phyloP scores from a whole-genome alignment of 2,329 filamentous ascomycete species.

The Alternaria sp. region DNA sequence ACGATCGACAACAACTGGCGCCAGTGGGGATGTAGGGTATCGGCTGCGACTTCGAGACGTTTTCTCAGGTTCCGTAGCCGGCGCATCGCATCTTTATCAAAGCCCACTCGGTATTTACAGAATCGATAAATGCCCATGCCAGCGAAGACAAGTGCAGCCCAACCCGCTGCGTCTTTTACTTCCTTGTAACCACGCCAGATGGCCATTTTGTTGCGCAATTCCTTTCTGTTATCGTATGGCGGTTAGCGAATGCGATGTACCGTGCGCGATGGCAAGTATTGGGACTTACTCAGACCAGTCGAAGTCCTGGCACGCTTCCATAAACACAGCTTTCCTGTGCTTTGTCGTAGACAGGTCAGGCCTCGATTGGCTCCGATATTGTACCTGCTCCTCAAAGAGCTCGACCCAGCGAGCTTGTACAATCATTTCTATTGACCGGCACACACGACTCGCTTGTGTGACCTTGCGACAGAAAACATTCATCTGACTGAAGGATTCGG shows the following conservation, averaged over 20 bases:
- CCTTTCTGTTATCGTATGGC: constrained; percentile 50
- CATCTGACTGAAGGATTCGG: constrained; percentile 51
- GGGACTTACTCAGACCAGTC: constrained; percentile 58
- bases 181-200: constrained; percentile 68
- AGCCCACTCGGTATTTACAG: constrained; percentile 67
- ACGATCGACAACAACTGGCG: constrained; percentile 59
- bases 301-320: constrained; percentile 63
- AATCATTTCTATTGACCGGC: constrained; percentile 66
- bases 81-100: constrained; percentile 60
- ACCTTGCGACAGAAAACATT: constrained; percentile 56
- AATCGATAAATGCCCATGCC: constrained; percentile 68
- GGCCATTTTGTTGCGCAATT: constrained; percentile 61
- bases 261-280: background rate
- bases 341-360: constrained; percentile 56
- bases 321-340: constrained; percentile 61
- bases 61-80: constrained; percentile 56
- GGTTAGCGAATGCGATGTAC: constrained; percentile 2
- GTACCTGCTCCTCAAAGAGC: constrained; percentile 62
- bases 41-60: constrained; percentile 62
- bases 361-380: constrained; percentile 51
- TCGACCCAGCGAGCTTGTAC: constrained; percentile 66
- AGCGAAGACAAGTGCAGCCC: constrained; percentile 64
- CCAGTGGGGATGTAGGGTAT: constrained; percentile 63
- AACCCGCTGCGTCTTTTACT: constrained; percentile 65
- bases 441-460: constrained; percentile 62